Percentiles rank a stretch among this genome's conserved stretches.
Evolutionary conservation across 345 rosid species (phyloP).

Genomic region (Cardiospermum halicacabum): DNA sequence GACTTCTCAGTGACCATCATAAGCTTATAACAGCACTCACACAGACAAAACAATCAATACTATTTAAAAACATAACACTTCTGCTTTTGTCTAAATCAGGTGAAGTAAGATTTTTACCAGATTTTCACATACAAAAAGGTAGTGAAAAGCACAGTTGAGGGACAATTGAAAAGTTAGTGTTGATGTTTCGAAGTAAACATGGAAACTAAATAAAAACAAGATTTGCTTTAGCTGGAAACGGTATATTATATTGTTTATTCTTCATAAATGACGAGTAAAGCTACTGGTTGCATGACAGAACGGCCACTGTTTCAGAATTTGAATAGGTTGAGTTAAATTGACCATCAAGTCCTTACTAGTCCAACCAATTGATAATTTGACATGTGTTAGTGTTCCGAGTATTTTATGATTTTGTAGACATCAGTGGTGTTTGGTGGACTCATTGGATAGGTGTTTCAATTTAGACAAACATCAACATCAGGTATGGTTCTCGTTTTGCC

Average conservation of each 20-base stretch:
- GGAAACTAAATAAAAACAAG: background rate
- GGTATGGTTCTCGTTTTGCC: background rate
- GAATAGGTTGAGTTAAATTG: background rate
- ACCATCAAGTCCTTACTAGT: background rate
- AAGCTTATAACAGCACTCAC: no score
- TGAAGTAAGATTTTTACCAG: slow-evolving; percentile 4
- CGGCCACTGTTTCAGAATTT: slow-evolving; percentile 6
- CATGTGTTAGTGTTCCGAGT: background rate
- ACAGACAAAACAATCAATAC: background rate
- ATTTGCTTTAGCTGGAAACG: background rate
- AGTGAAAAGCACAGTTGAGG: background rate
- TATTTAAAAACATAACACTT: background rate
- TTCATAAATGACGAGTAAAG: background rate
- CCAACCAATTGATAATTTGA: background rate
- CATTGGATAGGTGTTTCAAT: background rate
- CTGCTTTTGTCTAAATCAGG: background rate
- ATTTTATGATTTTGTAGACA: background rate
- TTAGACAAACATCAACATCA: background rate
- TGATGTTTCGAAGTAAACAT: background rate
- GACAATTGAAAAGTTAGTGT: background rate
- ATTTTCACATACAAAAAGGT: background rate
- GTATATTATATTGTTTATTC: slow-evolving; percentile 2
- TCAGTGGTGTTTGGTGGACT: no score
- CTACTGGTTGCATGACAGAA: background rate
- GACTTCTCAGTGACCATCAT: background rate